A percentile compares a stretch with the other conserved stretches of the same genome.
Evolutionary conservation across 2,329 filamentous ascomycete genomes (phyloP).

Genomic region (Calonectria naviculata): DNA sequence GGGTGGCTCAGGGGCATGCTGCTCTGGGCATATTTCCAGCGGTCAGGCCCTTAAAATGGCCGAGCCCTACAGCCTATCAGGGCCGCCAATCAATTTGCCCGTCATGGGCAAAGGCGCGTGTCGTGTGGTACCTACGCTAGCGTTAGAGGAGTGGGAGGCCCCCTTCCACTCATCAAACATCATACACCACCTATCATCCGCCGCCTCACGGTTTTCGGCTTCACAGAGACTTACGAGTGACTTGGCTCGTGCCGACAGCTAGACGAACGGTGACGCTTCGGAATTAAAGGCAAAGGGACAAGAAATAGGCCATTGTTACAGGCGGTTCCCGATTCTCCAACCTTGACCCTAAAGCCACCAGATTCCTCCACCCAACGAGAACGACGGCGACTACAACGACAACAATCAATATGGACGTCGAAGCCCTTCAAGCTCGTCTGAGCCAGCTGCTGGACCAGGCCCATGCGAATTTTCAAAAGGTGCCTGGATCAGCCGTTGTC

Average conservation of each 20-base stretch:
- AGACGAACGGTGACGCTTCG: background rate
- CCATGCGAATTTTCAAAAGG: slow-evolving; percentile 80
- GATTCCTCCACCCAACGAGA: background rate
- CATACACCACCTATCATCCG: background rate
- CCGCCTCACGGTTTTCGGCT: background rate
- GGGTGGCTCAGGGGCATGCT: background rate
- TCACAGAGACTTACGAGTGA: background rate
- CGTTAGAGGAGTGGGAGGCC: background rate
- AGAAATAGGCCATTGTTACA: background rate
- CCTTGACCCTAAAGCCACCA: background rate
- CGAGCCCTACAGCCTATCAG: background rate
- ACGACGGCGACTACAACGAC: slow-evolving; percentile 1
- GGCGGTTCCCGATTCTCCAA: background rate
- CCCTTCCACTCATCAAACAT: slow-evolving; percentile 4
- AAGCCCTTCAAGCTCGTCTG: slow-evolving; percentile 66
- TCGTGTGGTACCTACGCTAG: background rate
- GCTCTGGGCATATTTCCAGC: background rate
- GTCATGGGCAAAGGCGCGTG: background rate
- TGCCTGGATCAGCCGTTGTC: slow-evolving; percentile 94
- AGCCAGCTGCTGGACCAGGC: slow-evolving; percentile 63
- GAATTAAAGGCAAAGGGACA: background rate
- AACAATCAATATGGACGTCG: slow-evolving; percentile 67
- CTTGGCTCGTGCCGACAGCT: background rate
- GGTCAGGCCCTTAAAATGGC: background rate
- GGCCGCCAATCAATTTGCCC: slow-evolving; percentile 3